phyloP scores from a whole-genome alignment of 2,329 filamentous ascomycete genomes.

The Drechslerella dactyloides region DNA sequence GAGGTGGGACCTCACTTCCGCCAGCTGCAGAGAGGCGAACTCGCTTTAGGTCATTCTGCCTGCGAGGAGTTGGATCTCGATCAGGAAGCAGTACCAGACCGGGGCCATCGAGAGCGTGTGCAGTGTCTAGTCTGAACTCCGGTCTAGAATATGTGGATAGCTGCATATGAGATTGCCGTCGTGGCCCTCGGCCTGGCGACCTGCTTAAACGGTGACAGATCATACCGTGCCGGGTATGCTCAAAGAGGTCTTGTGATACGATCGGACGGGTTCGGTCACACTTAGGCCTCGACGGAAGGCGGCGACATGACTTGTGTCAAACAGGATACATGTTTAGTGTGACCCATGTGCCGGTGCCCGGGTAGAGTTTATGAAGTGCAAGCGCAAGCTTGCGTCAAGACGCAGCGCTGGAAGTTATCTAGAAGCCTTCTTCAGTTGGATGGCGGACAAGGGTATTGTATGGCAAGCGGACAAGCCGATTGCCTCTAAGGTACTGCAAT shows the following conservation, averaged over 20 bases:
- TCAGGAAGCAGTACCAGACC: slow-evolving; percentile 32
- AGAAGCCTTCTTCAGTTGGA: slow-evolving; percentile 47
- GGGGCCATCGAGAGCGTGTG: slow-evolving; percentile 7
- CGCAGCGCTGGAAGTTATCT: slow-evolving; percentile 43
- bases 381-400: slow-evolving; percentile 12
- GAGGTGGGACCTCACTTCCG: slow-evolving; percentile 50
- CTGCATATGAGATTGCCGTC: slow-evolving; percentile 23
- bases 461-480: slow-evolving; percentile 13
- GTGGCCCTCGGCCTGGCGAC: slow-evolving; percentile 31
- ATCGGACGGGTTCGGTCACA: not conserved
- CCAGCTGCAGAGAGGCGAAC: slow-evolving; percentile 47
- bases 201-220: slow-evolving; percentile 39
- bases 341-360: slow-evolving; percentile 30
- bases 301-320: slow-evolving; percentile 37
- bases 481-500: slow-evolving; percentile 10
- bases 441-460: slow-evolving; percentile 28
- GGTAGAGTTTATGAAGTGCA: slow-evolving; percentile 6
- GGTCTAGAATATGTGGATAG: slow-evolving; percentile 44
- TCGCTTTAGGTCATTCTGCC: slow-evolving; percentile 22
- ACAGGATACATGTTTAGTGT: slow-evolving; percentile 34
- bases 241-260: slow-evolving; percentile 31
- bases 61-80: slow-evolving; percentile 33
- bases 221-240: slow-evolving; percentile 3
- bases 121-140: slow-evolving; percentile 7
- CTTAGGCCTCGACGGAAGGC: slow-evolving; percentile 27